A percentile compares a stretch with the other conserved stretches of the same genome.
These are phyloP conservation scores for Cladosporium sp. DNA, from an alignment of 2,329 filamentous ascomycete species.

Conservation along the genomic window DNA sequence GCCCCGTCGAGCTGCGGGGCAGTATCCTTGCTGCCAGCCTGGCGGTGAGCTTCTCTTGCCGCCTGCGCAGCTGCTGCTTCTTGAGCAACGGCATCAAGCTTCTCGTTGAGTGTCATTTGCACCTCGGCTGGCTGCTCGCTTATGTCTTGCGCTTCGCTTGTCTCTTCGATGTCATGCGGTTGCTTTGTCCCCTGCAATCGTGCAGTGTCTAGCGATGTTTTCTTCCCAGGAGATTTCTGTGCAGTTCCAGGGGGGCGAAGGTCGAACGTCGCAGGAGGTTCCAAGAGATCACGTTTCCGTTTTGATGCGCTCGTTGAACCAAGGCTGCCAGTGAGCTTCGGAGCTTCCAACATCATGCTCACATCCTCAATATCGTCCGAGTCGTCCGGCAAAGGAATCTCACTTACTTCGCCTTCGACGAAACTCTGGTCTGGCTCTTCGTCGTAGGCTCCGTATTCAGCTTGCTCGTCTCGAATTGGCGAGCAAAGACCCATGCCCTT, in stretches of 20 bases:
- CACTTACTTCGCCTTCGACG: constrained; percentile 24
- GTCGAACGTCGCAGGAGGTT: constrained; percentile 32
- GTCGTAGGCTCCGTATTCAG: neutral
- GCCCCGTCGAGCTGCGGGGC: constrained; percentile 18
- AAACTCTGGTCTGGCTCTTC: constrained; percentile 21
- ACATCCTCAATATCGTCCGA: constrained; percentile 8
- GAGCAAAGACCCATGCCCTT: constrained; percentile 54
- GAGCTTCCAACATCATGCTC: constrained; percentile 12
- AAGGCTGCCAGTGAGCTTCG: constrained; percentile 6
- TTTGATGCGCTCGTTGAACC: constrained; percentile 18
- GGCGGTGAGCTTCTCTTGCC: constrained; percentile 15
- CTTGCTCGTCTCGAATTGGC: constrained; percentile 25
- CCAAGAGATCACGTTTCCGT: constrained; percentile 26
- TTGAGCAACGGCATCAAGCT: constrained; percentile 38
- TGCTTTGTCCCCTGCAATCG: constrained; percentile 19
- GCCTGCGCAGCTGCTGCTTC: constrained; percentile 40
- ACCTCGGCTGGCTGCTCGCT: constrained; percentile 21
- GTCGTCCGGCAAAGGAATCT: constrained; percentile 14
- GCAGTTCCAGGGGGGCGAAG: constrained; percentile 25
- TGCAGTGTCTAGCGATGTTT: constrained; percentile 6
- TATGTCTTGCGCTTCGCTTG: constrained; percentile 31
- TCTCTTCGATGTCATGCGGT: constrained; percentile 24
- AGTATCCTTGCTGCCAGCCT: neutral
- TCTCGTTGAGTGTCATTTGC: constrained; percentile 40
- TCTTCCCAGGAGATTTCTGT: constrained; percentile 25